Percentiles rank a stretch among this genome's conserved stretches.
These are phyloP conservation scores for Henningerozyma blattae DNA, from an alignment of 805 yeast species.

Conservation along the genomic window DNA sequence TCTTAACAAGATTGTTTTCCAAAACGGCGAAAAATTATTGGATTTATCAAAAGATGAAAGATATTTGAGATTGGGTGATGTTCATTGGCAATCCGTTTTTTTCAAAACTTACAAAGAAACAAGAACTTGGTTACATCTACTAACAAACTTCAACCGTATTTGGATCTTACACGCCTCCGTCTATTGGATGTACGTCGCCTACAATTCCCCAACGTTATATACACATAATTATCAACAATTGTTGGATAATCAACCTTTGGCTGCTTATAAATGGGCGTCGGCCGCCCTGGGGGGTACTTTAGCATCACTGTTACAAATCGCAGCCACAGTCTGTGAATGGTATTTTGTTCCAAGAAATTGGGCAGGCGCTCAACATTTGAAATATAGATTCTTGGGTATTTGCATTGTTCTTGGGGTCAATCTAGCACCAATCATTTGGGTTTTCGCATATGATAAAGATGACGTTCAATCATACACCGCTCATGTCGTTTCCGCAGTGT, in stretches of 20 bases:
- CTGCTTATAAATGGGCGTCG: constrained; percentile 88
- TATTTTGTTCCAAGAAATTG: constrained; percentile 92
- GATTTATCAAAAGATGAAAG: constrained; percentile 88
- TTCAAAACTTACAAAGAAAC: constrained; percentile 93
- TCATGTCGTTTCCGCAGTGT: constrained; percentile 67
- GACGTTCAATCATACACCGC: constrained; percentile 60
- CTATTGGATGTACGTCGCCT: constrained; percentile 93
- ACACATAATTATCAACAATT: constrained; percentile 79
- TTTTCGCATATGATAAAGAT: constrained; percentile 69
- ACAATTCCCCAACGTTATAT: constrained; percentile 83
- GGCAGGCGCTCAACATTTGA: constrained; percentile 98
- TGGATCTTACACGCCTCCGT: constrained; percentile 88
- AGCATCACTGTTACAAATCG: constrained; percentile 68
- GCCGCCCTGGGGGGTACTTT: constrained; percentile 87
- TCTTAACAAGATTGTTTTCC: constrained; percentile 79
- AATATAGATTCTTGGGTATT: constrained; percentile 76
- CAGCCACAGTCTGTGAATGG: constrained; percentile 90
- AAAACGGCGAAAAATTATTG: constrained; percentile 83
- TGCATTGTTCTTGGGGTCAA: constrained; percentile 53
- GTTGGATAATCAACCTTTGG: constrained; percentile 72
- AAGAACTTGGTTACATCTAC: constrained; percentile 93
- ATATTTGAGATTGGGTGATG: constrained; percentile 80
- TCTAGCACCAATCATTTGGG: constrained; percentile 77
- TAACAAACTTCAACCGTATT: constrained; percentile 94
- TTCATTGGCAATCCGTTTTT: constrained; percentile 83